Evolutionary conservation across 148 eudicot species (phyloP), one percentile per base, ranked within the genome.

Genomic region (Rheum nobile): DNA sequence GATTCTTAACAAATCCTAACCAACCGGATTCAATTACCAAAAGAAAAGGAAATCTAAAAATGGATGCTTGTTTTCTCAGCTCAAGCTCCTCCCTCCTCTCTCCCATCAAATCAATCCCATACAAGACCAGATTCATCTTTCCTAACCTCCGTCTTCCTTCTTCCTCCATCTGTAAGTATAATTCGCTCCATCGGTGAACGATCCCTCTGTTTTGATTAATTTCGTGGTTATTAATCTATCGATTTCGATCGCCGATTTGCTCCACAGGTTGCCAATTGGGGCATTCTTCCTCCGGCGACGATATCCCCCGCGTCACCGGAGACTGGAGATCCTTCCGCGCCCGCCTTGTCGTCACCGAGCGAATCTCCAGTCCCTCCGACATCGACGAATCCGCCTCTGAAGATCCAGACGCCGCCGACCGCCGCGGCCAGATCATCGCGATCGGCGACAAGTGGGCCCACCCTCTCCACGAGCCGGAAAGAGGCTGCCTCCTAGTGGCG

Each of bases 251-350:
- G 8, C 61, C 26, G n/a, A 54, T 22, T 61, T 17, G 3, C 16
- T 65, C 17, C 16, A 41, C 70, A 88, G 90, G 82, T 78, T 86
- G 90, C 75, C 79, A 79, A 73, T 42, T 67, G 67, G 81, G 84
- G 1, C 39, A 71, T 10, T 79, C 87, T 28, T 86, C 89, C 72
- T 82, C 91, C 10, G 74, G 83, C 8, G 84, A 84, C 52, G 95
- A 88, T 22, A 65, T 1, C 22, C 41, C 70, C 37, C 22, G 70
- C 70, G 12, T 34, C 22, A 28, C 41, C 8, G 77, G 75, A 12
- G 98, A 93, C 63, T 93, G 97, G 98, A 78, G 98, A 80, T 86
- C 97, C 72, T 89, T 91, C 83, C 79, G 98, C 55, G 97, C 98
- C 47, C 86, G 83, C 67, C 79, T 93, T 26, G 88, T 93, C 10